These are phyloP conservation scores for Zea mays DNA, from an alignment of 176 grass and related monocot genomes.

Conservation along the genomic window Zm-B73-REFERENCE-NAM-5.0 NC_050097.1:193593001-193593500, in stretches of 20 bases:
- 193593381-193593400: constrained; percentile 52
- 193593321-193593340: background rate
- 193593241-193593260: constrained; percentile 53
- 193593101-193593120: constrained; percentile 66
- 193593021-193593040: background rate
- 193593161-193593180: constrained; percentile 57
- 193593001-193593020: background rate
- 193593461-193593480: background rate
- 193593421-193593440: constrained; percentile 46
- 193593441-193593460: constrained; percentile 24
- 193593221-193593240: constrained; percentile 29
- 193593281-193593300: too few species aligned
- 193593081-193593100: constrained; percentile 76
- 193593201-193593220: constrained; percentile 57
- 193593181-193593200: constrained; percentile 66
- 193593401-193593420: constrained; percentile 47
- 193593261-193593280: background rate
- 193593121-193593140: constrained; percentile 59
- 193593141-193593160: constrained; percentile 36
- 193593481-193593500: constrained; percentile 49
- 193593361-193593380: background rate
- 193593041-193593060: constrained; percentile 81
- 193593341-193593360: background rate
- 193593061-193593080: constrained; percentile 66
- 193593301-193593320: background rate